phyloP scores from a whole-genome alignment of 2,329 filamentous ascomycete species.

The Fusarium avenaceum region DNA sequence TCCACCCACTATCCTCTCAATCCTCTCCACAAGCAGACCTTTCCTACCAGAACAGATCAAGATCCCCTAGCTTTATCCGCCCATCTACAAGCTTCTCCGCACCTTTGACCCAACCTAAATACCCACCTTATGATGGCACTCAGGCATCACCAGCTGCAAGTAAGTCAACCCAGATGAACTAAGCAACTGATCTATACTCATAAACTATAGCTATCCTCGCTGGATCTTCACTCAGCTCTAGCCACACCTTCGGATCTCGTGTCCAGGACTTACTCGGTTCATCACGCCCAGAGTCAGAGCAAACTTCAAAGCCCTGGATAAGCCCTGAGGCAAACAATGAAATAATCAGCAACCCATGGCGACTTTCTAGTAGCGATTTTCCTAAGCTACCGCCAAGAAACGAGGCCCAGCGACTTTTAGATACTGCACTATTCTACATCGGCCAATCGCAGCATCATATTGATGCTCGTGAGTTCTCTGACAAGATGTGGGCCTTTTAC shows the following conservation, averaged over 20 bases:
- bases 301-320: constrained; percentile 31
- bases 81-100: constrained; percentile 47
- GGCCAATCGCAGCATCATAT: constrained; percentile 49
- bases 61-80: constrained; percentile 44
- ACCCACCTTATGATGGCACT: constrained; percentile 9
- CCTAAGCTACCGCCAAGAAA: constrained; percentile 43
- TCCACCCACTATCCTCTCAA: constrained; percentile 29
- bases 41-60: constrained; percentile 30
- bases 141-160: constrained; percentile 45
- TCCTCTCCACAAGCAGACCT: constrained; percentile 42
- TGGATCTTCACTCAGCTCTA: constrained; percentile 45
- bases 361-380: constrained; percentile 42
- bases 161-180: not conserved
- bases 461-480: constrained; percentile 47
- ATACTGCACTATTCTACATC: constrained; percentile 46
- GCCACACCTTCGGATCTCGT: constrained; percentile 45
- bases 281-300: constrained; percentile 31
- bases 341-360: constrained; percentile 38
- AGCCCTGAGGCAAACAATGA: constrained; percentile 41
- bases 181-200: not conserved
- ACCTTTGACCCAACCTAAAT: constrained; percentile 30
- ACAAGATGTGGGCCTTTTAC: constrained; percentile 49
- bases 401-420: constrained; percentile 43
- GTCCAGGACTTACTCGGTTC: constrained; percentile 46
- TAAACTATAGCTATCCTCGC: constrained; percentile 42